These are phyloP conservation scores for Nemania sp. DNA, from an alignment of 2,329 filamentous ascomycete species.

Conservation along the genomic window DNA sequence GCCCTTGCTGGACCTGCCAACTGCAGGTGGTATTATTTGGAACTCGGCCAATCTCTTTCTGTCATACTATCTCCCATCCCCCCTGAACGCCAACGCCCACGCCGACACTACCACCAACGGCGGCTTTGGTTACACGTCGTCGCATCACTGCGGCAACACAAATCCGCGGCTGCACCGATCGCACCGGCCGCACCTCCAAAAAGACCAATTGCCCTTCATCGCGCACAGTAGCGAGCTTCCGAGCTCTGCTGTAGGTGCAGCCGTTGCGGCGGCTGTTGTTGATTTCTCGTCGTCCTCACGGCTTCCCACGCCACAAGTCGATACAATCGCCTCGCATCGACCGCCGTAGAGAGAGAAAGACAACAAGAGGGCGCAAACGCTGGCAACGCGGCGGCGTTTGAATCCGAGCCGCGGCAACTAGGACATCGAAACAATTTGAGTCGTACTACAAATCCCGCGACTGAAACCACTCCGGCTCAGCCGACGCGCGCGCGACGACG, in stretches of 20 bases:
- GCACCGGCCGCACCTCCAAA: not conserved
- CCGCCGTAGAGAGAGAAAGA: constrained; percentile 38
- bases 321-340: constrained; percentile 32
- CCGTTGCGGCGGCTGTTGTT: constrained; percentile 33
- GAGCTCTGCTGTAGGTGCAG: constrained; percentile 15
- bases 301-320: constrained; percentile 38
- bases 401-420: constrained; percentile 26
- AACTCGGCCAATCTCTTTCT: constrained; percentile 26
- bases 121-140: constrained; percentile 7
- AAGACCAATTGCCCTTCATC: not conserved
- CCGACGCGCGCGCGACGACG: constrained; percentile 24
- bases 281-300: constrained; percentile 35
- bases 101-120: not conserved
- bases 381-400: constrained; percentile 17
- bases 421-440: constrained; percentile 1
- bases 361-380: not conserved
- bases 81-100: constrained; percentile 21
- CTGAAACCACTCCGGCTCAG: constrained; percentile 1
- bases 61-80: constrained; percentile 4
- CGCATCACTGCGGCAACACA: constrained; percentile 11
- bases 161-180: not conserved
- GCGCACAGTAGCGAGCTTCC: not conserved
- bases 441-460: not conserved
- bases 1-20: constrained; percentile 12
- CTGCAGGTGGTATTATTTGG: constrained; percentile 17